Evolutionary conservation across 805 yeast genomes (phyloP).

Genomic region (Candida maris): DNA sequence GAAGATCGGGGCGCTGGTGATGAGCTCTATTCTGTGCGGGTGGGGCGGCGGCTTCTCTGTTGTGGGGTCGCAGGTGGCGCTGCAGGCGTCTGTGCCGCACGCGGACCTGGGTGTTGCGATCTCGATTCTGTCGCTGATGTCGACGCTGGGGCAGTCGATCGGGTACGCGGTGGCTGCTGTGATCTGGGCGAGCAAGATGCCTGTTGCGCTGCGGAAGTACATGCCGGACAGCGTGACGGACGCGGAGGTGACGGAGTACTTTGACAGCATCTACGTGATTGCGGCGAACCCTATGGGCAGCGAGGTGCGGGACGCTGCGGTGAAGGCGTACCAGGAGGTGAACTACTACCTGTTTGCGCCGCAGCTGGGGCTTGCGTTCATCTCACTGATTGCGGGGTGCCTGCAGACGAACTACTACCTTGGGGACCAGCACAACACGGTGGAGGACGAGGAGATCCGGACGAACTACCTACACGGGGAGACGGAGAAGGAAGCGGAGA

Average conservation of each 20-base stretch:
- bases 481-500: neutral
- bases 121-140: conserved; percentile 30
- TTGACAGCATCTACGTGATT: conserved; percentile 23
- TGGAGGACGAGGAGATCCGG: conserved; percentile 22
- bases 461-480: neutral
- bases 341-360: conserved; percentile 28
- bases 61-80: conserved; percentile 35
- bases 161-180: conserved; percentile 37
- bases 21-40: conserved; percentile 30
- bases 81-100: conserved; percentile 42
- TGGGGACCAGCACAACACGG: conserved; percentile 35
- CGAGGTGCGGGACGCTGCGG: conserved; percentile 32
- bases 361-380: conserved; percentile 29
- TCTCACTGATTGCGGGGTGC: conserved; percentile 30
- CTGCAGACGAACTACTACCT: conserved; percentile 35
- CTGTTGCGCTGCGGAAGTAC: conserved; percentile 26
- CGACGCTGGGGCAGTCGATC: conserved; percentile 34
- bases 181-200: conserved; percentile 33
- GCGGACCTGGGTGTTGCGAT: conserved; percentile 23
- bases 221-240: conserved; percentile 5
- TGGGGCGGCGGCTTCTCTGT: conserved; percentile 33
- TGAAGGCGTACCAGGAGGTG: conserved; percentile 31
- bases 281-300: conserved; percentile 25
- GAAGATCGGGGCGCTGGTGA: conserved; percentile 30
- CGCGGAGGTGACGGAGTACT: conserved; percentile 28